Evolutionary conservation across 2,329 filamentous ascomycete genomes (phyloP).

Genomic region (Volutella citrinella): DNA sequence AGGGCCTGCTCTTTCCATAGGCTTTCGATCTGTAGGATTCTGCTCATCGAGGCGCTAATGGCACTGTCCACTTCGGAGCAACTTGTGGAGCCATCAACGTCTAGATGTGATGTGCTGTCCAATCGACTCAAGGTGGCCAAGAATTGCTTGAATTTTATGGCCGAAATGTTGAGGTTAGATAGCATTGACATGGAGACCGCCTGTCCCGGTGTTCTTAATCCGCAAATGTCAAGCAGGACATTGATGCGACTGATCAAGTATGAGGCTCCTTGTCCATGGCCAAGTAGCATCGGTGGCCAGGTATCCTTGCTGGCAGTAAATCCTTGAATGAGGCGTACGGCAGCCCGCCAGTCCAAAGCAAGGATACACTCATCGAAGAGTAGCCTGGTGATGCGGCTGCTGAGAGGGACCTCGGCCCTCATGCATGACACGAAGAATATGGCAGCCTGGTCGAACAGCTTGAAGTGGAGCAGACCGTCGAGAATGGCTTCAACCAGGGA

Average conservation of each 20-base stretch:
- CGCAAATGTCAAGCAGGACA: slow-evolving; percentile 36
- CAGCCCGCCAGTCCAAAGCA: slow-evolving; percentile 38
- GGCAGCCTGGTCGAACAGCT: slow-evolving; percentile 42
- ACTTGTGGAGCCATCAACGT: not conserved
- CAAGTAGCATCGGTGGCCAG: slow-evolving; percentile 24
- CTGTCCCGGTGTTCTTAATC: slow-evolving; percentile 16
- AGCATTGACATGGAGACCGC: slow-evolving; percentile 14
- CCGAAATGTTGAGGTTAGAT: slow-evolving; percentile 25
- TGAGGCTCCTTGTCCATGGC: slow-evolving; percentile 15
- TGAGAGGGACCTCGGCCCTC: slow-evolving; percentile 30
- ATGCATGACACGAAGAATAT: slow-evolving; percentile 40
- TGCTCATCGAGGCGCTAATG: slow-evolving; percentile 17
- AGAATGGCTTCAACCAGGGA: slow-evolving; percentile 45
- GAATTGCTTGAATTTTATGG: slow-evolving; percentile 17
- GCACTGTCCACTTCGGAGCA: not conserved
- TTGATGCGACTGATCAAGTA: slow-evolving; percentile 31
- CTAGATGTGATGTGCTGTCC: slow-evolving; percentile 10
- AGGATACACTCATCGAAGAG: slow-evolving; percentile 42
- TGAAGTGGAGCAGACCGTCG: slow-evolving; percentile 46
- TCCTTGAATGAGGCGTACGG: slow-evolving; percentile 28
- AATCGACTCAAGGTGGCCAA: slow-evolving; percentile 18
- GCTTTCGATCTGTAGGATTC: slow-evolving; percentile 32
- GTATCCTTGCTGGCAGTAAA: slow-evolving; percentile 23
- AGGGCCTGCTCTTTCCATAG: slow-evolving; percentile 30
- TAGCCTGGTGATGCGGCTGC: slow-evolving; percentile 30